These are phyloP conservation scores for Pseudisothecium myosuroides DNA, from an alignment of 225 moss, liverwort and hornwort genomes.

Conservation along the genomic window DNA sequence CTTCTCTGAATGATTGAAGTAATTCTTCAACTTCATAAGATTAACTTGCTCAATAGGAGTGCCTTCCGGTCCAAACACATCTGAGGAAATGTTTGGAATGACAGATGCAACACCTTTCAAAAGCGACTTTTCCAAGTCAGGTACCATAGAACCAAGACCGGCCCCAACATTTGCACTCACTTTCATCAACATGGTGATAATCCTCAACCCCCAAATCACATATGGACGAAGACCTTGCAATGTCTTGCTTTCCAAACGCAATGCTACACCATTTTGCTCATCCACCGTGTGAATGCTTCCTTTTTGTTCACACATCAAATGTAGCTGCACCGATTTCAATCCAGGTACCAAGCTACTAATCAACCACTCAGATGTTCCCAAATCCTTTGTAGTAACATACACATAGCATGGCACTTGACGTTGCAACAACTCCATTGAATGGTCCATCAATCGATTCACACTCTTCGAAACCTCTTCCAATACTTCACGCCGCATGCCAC, in stretches of 20 bases:
- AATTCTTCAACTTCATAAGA: neutral
- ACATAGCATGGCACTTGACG: neutral
- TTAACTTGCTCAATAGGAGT: neutral
- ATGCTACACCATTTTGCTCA: neutral
- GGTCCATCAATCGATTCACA: neutral
- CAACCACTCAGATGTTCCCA: neutral
- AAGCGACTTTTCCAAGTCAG: neutral
- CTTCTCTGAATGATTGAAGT: neutral
- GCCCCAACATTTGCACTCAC: neutral
- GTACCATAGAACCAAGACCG: neutral
- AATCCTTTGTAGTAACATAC: neutral
- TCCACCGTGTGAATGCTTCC: neutral
- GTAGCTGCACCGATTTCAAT: neutral
- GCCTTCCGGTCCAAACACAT: neutral
- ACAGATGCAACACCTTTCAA: neutral
- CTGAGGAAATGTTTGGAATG: neutral
- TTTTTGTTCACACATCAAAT: neutral
- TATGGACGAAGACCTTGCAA: neutral
- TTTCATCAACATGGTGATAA: neutral
- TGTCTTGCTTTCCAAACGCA: neutral
- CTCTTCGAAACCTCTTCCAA: neutral
- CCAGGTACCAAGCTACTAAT: neutral
- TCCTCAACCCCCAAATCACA: neutral
- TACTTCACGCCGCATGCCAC: neutral
- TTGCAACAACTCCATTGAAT: neutral